Base-by-base conservation (phyloP, 441 rosid species). In the Adansonia gregorii region DNA sequence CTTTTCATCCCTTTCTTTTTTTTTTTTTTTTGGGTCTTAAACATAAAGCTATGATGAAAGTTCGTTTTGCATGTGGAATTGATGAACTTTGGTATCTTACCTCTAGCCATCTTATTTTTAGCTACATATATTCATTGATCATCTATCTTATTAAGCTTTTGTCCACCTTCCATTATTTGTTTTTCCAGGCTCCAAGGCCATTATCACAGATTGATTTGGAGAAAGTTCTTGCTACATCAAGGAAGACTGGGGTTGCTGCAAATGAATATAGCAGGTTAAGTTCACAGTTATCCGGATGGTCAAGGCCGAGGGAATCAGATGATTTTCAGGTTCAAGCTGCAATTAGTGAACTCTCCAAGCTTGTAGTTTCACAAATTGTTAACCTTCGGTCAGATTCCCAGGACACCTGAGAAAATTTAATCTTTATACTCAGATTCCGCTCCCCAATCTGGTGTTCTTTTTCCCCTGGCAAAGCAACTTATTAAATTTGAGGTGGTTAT, bases 321-420 rank as follows among this genome's bases (percentile, higher is more conserved):
- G 99, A 94, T 64, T 83, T 85, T 75, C 89, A 79, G 67, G 94
- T 94, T 58, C 94, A 90, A 76, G 90, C 90, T 60, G 90, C 95
- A 0, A 94, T 95, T 20, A 89, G 74, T 76, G 98, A 94, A 78
- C 87, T 95, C 76, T 91, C 96, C 24, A 92, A 88, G 89, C 88
- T 92, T 76, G 88, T 94, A 20, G 86, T 91, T 49, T 90, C 97
- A 45, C 97, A 90, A 64, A 78, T 94, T 63, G 78, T 91, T 78
- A 95, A 92, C 79, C 84, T 92, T 71, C 97, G 86, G 80, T 69
- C 93, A 22, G 97, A 92, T 58, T 72, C 82, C 35, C 91, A 87
- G 80, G 94, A 90, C 67, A 77, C 79, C 19, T 86, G 83, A 24
- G 27, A 87, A 79, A 48, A 67, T 54, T 11, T 73, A 0, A 19